phyloP scores from a whole-genome alignment of 73 alveolate genomes.

The Blepharisma stoltei region DNA sequence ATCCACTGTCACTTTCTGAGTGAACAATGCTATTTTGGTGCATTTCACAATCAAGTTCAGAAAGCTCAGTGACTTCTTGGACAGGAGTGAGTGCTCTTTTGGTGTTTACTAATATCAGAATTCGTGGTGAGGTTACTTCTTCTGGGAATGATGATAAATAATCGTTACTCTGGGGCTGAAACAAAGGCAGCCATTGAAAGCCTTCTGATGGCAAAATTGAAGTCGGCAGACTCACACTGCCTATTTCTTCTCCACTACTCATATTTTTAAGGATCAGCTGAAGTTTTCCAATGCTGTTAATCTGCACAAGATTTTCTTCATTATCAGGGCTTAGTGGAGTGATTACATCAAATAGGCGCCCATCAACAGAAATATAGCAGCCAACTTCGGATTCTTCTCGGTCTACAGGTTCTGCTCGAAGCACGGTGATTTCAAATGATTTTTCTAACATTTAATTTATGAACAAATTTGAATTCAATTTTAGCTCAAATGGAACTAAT shows the following conservation, averaged over 20 bases:
- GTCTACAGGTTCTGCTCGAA: slow-evolving; percentile 4
- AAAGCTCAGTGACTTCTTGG: neutral
- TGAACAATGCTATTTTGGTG: neutral
- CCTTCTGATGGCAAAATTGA: slow-evolving; percentile 16
- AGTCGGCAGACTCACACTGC: slow-evolving; percentile 6
- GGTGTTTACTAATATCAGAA: slow-evolving; percentile 2
- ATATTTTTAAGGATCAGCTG: slow-evolving; percentile 9
- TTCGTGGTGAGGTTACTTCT: neutral
- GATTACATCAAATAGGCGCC: slow-evolving; percentile 18
- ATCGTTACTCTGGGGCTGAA: neutral
- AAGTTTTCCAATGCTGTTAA: neutral
- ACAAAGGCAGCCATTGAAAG: slow-evolving; percentile 26
- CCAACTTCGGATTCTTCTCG: neutral
- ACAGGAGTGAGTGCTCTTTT: neutral
- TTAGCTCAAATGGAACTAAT: too few relatives aligned
- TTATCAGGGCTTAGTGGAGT: slow-evolving; percentile 20
- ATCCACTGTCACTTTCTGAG: neutral
- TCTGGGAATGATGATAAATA: neutral
- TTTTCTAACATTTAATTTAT: neutral
- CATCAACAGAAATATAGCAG: neutral
- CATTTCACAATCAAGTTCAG: neutral
- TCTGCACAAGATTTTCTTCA: neutral
- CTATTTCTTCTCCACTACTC: slow-evolving; percentile 19
- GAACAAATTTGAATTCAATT: too few relatives aligned
- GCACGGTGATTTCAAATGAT: slow-evolving; percentile 12